phyloP scores from a whole-genome alignment of 305 asterid genomes.

The Fraxinus velutina region DNA sequence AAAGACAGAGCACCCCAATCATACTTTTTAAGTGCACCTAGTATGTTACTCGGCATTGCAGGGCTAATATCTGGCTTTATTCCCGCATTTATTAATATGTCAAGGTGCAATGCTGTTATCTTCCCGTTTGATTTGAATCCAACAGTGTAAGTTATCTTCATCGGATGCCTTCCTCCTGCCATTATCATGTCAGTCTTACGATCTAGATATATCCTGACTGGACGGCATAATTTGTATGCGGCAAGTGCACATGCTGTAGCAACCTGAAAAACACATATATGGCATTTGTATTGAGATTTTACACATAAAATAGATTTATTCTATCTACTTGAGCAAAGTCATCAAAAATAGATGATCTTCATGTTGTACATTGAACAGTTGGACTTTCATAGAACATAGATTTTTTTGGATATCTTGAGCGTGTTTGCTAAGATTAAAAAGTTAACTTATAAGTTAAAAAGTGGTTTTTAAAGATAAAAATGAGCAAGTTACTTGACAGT shows the following conservation, averaged over 20 bases:
- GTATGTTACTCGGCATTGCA: slow-evolving; percentile 37
- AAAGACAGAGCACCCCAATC: slow-evolving; percentile 71
- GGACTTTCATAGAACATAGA: neutral
- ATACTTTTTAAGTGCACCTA: slow-evolving; percentile 53
- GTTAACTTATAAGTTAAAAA: neutral
- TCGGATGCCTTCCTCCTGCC: slow-evolving; percentile 85
- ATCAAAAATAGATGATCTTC: neutral
- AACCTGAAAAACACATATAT: slow-evolving; percentile 30
- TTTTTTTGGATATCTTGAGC: neutral
- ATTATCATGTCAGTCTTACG: slow-evolving; percentile 73
- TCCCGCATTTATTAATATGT: slow-evolving; percentile 63
- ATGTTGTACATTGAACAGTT: neutral
- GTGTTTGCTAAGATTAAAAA: neutral
- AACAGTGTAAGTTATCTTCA: slow-evolving; percentile 65
- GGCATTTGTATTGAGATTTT: neutral
- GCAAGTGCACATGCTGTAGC: slow-evolving; percentile 81
- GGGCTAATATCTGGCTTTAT: slow-evolving; percentile 61
- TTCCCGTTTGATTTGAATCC: slow-evolving; percentile 72
- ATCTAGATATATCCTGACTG: slow-evolving; percentile 63
- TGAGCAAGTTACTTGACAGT: neutral
- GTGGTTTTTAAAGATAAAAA: neutral
- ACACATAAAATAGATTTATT: neutral
- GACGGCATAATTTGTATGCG: slow-evolving; percentile 61
- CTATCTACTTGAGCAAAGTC: neutral
- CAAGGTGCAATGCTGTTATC: slow-evolving; percentile 68